Evolutionary conservation across 73 alveolate species (phyloP).

Genomic region (Tetrahymena borealis): DNA sequence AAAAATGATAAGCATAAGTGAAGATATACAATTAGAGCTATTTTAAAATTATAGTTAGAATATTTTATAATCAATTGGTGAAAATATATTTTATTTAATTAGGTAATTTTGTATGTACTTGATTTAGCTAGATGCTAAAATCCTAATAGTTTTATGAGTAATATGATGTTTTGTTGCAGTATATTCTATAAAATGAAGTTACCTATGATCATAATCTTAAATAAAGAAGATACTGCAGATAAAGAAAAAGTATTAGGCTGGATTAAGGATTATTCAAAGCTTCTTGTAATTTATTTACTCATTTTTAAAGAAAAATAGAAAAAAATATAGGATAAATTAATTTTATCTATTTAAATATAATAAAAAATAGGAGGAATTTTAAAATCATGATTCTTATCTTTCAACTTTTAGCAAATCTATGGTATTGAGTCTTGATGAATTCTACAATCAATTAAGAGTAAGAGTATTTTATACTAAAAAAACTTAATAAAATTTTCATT

Average conservation of each 20-base stretch:
- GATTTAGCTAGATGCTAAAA: constrained; percentile 89
- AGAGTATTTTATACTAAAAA: not conserved
- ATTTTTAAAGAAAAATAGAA: too few relatives aligned
- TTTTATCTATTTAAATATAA: not conserved
- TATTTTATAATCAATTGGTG: too few relatives aligned
- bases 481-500: not conserved
- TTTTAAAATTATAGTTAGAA: not conserved
- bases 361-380: constrained; percentile 8
- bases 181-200: constrained; percentile 85
- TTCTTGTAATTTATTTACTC: not conserved
- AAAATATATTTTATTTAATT: not conserved
- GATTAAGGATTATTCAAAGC: constrained; percentile 5
- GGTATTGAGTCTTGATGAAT: constrained; percentile 37
- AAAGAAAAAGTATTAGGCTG: constrained; percentile 19
- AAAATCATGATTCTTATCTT: constrained; percentile 8
- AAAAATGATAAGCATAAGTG: not conserved
- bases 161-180: constrained; percentile 87
- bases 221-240: constrained; percentile 76
- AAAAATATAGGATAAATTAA: not conserved
- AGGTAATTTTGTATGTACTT: constrained; percentile 66
- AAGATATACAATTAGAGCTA: not conserved
- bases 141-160: constrained; percentile 95
- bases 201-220: constrained; percentile 85
- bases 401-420: constrained; percentile 39
- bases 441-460: constrained; percentile 15